These are phyloP conservation scores for Torrubiellomyces zombiae DNA, from an alignment of 2,329 filamentous ascomycete species.

Conservation along the genomic window DNA sequence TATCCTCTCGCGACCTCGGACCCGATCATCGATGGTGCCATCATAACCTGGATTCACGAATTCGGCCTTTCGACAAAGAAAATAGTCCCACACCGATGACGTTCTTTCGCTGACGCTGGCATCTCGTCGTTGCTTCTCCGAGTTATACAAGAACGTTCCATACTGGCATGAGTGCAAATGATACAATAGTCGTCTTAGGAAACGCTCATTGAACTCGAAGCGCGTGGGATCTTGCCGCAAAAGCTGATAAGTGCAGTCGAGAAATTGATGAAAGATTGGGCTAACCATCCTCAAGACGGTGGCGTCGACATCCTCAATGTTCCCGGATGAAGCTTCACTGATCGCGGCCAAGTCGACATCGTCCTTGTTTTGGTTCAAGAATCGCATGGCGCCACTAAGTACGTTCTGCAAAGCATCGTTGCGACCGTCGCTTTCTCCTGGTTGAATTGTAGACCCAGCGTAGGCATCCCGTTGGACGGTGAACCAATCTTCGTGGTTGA, in stretches of 20 bases:
- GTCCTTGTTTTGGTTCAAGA: slow-evolving; percentile 55
- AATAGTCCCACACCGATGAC: slow-evolving; percentile 90
- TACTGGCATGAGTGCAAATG: slow-evolving; percentile 95
- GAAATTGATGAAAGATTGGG: slow-evolving; percentile 93
- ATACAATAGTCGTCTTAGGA: slow-evolving; percentile 75
- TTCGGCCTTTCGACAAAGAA: slow-evolving; percentile 61
- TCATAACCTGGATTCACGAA: slow-evolving; percentile 77
- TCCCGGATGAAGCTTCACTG: slow-evolving; percentile 21
- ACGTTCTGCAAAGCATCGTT: slow-evolving; percentile 74
- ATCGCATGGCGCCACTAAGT: slow-evolving; percentile 75
- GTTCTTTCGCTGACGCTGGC: slow-evolving; percentile 53
- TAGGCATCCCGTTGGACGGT: slow-evolving; percentile 64
- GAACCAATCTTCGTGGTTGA: slow-evolving; percentile 92
- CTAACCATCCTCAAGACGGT: slow-evolving; percentile 84
- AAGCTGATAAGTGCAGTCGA: slow-evolving; percentile 86
- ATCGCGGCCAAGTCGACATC: slow-evolving; percentile 43
- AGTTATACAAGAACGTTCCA: slow-evolving; percentile 91
- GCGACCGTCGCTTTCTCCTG: slow-evolving; percentile 43
- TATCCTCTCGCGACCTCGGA: slow-evolving; percentile 65
- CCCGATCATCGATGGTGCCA: slow-evolving; percentile 55
- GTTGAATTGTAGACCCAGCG: slow-evolving; percentile 45
- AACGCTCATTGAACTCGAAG: slow-evolving; percentile 94
- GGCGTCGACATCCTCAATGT: slow-evolving; percentile 38
- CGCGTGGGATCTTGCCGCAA: slow-evolving; percentile 69
- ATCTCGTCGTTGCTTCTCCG: slow-evolving; percentile 71